Conservation (phyloP, 73 alveolate species). For the Paramecium primaurelia region DNA sequence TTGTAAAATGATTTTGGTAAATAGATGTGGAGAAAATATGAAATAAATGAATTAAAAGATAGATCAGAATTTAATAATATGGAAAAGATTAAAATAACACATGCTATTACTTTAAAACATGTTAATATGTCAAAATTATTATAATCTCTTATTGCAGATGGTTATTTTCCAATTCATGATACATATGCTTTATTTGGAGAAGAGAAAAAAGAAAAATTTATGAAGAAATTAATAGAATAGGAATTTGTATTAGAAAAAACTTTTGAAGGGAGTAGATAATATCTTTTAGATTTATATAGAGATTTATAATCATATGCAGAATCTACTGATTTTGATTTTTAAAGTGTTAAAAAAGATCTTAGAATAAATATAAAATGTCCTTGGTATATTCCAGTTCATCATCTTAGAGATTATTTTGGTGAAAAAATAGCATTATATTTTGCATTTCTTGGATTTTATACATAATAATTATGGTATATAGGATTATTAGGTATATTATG, state of each 20-base stretch:
- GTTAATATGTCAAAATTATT: conserved; percentile 11
- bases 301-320: conserved; percentile 15
- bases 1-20: conserved; percentile 17
- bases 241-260: neutral
- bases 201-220: neutral
- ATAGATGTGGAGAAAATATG: conserved; percentile 59
- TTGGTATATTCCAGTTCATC: conserved; percentile 44
- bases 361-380: conserved; percentile 19
- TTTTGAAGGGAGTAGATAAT: conserved; percentile 12
- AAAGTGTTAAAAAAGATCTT: conserved; percentile 30
- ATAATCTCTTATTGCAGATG: neutral
- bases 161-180: conserved; percentile 54
- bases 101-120: conserved; percentile 6
- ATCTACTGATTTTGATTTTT: conserved; percentile 51
- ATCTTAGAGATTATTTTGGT: conserved; percentile 55
- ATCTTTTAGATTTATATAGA: neutral
- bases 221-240: conserved; percentile 7
- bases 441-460: conserved; percentile 27
- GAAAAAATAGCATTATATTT: conserved; percentile 50
- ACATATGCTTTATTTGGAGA: conserved; percentile 40
- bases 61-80: conserved; percentile 52
- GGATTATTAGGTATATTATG: conserved; percentile 38
- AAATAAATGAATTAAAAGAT: conserved; percentile 45
- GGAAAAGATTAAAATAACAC: conserved; percentile 54
- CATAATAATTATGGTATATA: conserved; percentile 33